Percentiles rank a stretch among this genome's conserved stretches.
Evolutionary conservation across 192 early-diverging fungal species (phyloP).

Genomic region (Backusella circina): DNA sequence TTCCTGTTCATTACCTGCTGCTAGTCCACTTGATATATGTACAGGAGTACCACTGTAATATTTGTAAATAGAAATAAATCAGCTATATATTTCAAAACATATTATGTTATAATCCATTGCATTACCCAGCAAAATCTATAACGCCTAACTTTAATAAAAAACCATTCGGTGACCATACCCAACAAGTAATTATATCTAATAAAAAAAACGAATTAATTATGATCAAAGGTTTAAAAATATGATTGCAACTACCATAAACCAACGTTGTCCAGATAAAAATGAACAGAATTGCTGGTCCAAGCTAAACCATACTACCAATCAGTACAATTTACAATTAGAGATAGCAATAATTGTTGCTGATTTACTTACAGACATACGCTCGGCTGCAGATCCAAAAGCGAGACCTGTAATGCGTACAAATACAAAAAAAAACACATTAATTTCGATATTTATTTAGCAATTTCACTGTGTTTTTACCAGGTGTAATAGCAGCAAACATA

Average conservation of each 20-base stretch:
- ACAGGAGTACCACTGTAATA: slow-evolving; percentile 69
- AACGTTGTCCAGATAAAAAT: slow-evolving; percentile 28
- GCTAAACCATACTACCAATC: background rate
- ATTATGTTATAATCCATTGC: background rate
- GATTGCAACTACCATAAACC: slow-evolving; percentile 18
- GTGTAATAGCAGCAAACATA: slow-evolving; percentile 71
- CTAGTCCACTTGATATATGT: slow-evolving; percentile 75
- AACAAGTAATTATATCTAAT: slow-evolving; percentile 66
- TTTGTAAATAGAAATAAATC: background rate
- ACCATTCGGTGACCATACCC: slow-evolving; percentile 80
- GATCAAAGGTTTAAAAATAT: background rate
- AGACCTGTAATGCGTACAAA: background rate
- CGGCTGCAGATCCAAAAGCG: slow-evolving; percentile 27
- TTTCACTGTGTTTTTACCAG: slow-evolving; percentile 3
- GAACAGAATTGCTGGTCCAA: slow-evolving; percentile 28
- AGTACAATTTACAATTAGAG: background rate
- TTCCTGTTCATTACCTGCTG: slow-evolving; percentile 35
- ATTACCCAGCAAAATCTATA: slow-evolving; percentile 76
- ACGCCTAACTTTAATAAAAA: slow-evolving; percentile 73
- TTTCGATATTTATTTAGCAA: background rate
- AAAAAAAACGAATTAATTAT: background rate
- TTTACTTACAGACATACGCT: slow-evolving; percentile 26
- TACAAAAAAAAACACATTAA: background rate
- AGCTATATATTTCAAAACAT: background rate
- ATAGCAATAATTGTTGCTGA: background rate